Base-by-base conservation (phyloP, 352 stramenopile genomes). In the Phytopythium helicoides region DNA sequence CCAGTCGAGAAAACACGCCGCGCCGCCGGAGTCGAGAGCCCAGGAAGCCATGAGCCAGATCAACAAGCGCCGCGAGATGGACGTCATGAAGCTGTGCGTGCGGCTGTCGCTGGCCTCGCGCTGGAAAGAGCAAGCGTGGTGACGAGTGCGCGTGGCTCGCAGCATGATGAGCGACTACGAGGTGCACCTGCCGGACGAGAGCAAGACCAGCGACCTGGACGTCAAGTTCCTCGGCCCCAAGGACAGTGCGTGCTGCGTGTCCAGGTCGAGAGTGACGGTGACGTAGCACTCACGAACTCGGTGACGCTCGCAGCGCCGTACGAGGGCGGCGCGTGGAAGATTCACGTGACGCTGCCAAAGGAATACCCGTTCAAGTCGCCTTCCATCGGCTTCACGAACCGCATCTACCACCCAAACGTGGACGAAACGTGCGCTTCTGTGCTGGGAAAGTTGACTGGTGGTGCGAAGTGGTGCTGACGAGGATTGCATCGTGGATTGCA, bases 351-450 rank as follows among this genome's bases (percentile, higher is more conserved):
- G 48, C 60, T 97, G 36, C 91, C 90, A 1, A 94, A 89, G 35
- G 91, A 97, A 36, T 97, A 97, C 53, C 91, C 91, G 34, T 97
- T 96, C 76, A 96, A 96, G 64, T 96, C 85, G 25, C 91, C 91
- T 0, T 97, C 90, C 18, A 97, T 97, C 35, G 91, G 91, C 52
- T 97, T 97, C 62, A 60, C 87, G 35, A 97, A 97, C 73, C 81
- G 87, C 57, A 95, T 97, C 51, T 97, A 94, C 63, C 91, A 97
- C 51, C 91, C 91, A 19, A 97, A 97, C 50, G 91, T 97, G 50
- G 91, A 97, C 54, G 89, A 97, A 65, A 96, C 92, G 88, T 95
- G 48, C 58, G 71, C 51, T 18, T 47, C 18, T 19, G 22, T 14
- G 31, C 48, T 12, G 12, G 38, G n/a, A n/a, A n/a, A n/a, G n/a